Evolutionary conservation across 306 rosid species (phyloP).

Genomic region (Cucurbita ficifolia): DNA sequence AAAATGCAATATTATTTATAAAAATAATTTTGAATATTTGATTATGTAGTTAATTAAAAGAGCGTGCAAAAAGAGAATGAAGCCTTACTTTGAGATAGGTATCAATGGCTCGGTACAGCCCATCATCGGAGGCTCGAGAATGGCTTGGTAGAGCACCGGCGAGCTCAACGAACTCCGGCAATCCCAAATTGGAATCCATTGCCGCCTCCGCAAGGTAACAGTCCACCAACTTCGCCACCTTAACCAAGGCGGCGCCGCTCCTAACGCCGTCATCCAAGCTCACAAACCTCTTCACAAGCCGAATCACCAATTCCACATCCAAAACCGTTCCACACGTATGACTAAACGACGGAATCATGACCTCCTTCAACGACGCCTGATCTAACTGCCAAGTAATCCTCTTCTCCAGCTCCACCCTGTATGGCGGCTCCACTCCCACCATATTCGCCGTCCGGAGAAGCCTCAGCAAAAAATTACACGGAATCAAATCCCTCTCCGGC

Average conservation of each 20-base stretch:
- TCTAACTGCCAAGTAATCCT: conserved; percentile 71
- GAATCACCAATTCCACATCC: conserved; percentile 52
- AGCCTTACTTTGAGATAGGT: conserved; percentile 62
- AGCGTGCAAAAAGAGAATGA: background rate
- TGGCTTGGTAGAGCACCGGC: conserved; percentile 65
- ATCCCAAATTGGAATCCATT: conserved; percentile 39
- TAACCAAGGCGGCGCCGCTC: conserved; percentile 48
- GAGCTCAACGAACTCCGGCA: conserved; percentile 42
- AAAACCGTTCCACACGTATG: conserved; percentile 73
- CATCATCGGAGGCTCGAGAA: conserved; percentile 71
- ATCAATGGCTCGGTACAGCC: conserved; percentile 82
- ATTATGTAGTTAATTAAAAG: background rate
- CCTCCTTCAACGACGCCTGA: conserved; percentile 61
- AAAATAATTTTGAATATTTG: too few species aligned
- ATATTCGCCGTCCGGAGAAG: conserved; percentile 69
- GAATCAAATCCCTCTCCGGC: conserved; percentile 65
- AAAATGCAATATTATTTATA: too few species aligned
- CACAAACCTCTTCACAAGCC: conserved; percentile 62
- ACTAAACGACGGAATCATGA: conserved; percentile 79
- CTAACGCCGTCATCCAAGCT: conserved; percentile 38
- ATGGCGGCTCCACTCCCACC: conserved; percentile 56
- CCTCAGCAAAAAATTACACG: conserved; percentile 77
- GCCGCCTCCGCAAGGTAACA: conserved; percentile 70
- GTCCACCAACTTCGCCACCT: conserved; percentile 74
- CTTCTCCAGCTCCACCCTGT: conserved; percentile 52